These are phyloP conservation scores for Trichophyton simii DNA, from an alignment of 2,329 filamentous ascomycete genomes.

Conservation along the genomic window DNA sequence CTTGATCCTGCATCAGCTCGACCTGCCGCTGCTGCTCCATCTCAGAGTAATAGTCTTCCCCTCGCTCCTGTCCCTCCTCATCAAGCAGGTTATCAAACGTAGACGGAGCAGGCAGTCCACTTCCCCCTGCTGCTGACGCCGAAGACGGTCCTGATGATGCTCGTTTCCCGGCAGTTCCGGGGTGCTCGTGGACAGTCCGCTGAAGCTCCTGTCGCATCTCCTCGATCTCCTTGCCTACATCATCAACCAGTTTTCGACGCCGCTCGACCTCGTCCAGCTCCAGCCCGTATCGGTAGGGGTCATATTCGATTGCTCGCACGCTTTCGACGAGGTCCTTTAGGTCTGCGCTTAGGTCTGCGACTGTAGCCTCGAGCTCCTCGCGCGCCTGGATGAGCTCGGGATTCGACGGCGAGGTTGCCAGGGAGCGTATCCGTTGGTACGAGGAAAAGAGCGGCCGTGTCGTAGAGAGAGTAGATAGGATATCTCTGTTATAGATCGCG, in stretches of 20 bases:
- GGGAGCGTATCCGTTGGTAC: slow-evolving; percentile 87
- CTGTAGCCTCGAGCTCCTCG: slow-evolving; percentile 65
- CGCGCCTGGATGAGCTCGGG: slow-evolving; percentile 56
- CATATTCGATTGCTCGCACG: slow-evolving; percentile 73
- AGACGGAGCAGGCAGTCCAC: slow-evolving; percentile 44
- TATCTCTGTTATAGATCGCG: slow-evolving; percentile 52
- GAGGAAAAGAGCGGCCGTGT: slow-evolving; percentile 83
- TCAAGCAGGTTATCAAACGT: slow-evolving; percentile 37
- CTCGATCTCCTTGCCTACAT: slow-evolving; percentile 79
- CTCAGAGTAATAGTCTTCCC: slow-evolving; percentile 56
- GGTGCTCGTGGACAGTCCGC: slow-evolving; percentile 28
- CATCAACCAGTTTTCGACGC: slow-evolving; percentile 68
- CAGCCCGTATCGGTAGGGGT: slow-evolving; percentile 78
- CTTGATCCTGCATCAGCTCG: slow-evolving; percentile 88
- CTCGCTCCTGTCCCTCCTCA: slow-evolving; percentile 31
- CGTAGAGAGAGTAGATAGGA: slow-evolving; percentile 66
- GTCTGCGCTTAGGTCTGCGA: slow-evolving; percentile 66
- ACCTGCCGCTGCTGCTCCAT: slow-evolving; percentile 87
- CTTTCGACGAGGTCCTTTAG: slow-evolving; percentile 77
- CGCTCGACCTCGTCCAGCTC: slow-evolving; percentile 70
- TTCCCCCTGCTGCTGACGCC: slow-evolving; percentile 28
- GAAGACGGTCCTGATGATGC: slow-evolving; percentile 21
- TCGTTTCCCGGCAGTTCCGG: slow-evolving; percentile 20
- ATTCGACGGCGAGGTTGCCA: slow-evolving; percentile 56
- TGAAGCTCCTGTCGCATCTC: slow-evolving; percentile 75